A percentile compares a stretch with the other conserved stretches of the same genome.
Conservation (phyloP, 2,329 filamentous ascomycete genomes). For the Exophiala sp. region DNA sequence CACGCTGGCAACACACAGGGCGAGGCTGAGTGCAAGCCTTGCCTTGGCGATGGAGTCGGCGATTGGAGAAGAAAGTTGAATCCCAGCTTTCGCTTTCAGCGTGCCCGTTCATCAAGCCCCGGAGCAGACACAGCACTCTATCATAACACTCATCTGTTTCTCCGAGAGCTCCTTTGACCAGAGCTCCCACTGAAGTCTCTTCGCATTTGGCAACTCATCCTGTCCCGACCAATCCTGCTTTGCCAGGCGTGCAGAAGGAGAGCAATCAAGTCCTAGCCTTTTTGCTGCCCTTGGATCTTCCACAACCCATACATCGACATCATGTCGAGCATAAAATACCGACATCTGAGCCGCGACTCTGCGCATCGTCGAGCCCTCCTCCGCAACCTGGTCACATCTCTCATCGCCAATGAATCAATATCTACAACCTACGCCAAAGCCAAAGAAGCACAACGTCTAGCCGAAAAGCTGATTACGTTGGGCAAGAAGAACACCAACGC, state of each 20-base stretch:
- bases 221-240: no score
- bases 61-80: constrained; percentile 1
- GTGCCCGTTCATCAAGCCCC: not conserved
- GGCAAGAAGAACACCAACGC: constrained; percentile 91
- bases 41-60: constrained; percentile 1
- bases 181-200: no score
- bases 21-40: not conserved
- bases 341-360: constrained; percentile 80
- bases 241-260: not conserved
- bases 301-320: not conserved
- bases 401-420: constrained; percentile 90
- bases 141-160: no score
- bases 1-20: no score
- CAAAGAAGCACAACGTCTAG: constrained; percentile 90
- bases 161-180: no score
- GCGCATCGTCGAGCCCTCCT: constrained; percentile 88
- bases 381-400: constrained; percentile 91
- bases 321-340: constrained; percentile 66
- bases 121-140: not conserved
- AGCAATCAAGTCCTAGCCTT: not conserved
- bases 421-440: constrained; percentile 94
- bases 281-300: not conserved
- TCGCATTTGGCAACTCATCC: no score
- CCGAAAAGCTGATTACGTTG: constrained; percentile 89
- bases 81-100: not conserved